Conservation (phyloP, 352 stramenopile genomes). For the Halophytophthora polymorphica region DNA sequence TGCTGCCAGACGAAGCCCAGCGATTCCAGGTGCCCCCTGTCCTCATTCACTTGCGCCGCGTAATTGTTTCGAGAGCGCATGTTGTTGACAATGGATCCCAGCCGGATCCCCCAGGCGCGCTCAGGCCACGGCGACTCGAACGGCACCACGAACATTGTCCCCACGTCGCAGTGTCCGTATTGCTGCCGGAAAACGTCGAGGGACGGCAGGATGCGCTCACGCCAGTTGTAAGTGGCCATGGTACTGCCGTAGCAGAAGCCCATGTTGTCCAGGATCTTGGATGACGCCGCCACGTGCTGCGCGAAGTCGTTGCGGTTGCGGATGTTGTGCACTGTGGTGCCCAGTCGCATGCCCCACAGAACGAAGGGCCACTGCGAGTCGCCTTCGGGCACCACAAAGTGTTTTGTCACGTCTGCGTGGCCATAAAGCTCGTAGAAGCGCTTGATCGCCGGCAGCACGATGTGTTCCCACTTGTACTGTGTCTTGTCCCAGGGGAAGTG, state of each 20-base stretch:
- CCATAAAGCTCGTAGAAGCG: conserved; percentile 9
- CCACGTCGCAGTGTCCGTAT: conserved; percentile 11
- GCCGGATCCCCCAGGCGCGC: neutral
- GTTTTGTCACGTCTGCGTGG: conserved; percentile 54
- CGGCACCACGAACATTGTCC: conserved; percentile 7
- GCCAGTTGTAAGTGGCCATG: conserved; percentile 6
- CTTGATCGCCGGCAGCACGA: conserved; percentile 5
- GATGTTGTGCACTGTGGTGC: conserved; percentile 38
- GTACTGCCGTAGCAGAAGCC: conserved; percentile 13
- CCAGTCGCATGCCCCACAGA: conserved; percentile 29
- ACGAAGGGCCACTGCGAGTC: conserved; percentile 23
- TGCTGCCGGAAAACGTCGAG: conserved; percentile 9
- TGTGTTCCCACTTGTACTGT: conserved; percentile 13
- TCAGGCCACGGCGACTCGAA: conserved; percentile 6
- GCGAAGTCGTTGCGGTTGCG: conserved; percentile 25
- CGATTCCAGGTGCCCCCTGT: conserved; percentile 7
- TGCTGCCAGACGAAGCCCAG: conserved; percentile 14
- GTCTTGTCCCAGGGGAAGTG: conserved; percentile 3
- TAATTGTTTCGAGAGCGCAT: conserved; percentile 4
- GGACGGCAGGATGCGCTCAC: conserved; percentile 5
- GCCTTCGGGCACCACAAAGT: conserved; percentile 25
- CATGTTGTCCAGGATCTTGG: conserved; percentile 8
- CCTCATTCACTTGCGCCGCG: conserved; percentile 6
- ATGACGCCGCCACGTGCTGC: conserved; percentile 1
- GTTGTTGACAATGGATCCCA: conserved; percentile 8